Base-by-base conservation (phyloP, 768 basidiomycete genomes). In the Termitomyces sp. region DNA sequence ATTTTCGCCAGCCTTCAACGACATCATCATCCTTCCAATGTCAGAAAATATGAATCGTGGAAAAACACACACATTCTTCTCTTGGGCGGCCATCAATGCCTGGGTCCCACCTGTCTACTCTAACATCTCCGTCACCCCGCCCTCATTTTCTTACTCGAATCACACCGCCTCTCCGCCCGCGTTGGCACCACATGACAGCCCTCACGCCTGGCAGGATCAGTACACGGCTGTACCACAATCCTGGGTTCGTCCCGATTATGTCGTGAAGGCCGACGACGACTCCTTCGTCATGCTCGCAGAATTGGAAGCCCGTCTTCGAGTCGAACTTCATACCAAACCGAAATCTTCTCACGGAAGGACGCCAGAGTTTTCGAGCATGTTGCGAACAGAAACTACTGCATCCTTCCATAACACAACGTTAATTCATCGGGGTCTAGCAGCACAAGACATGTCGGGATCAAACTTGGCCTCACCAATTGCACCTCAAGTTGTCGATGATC, bases 41-140 rank as follows among this genome's bases (percentile, higher is more conserved):
- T 69, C 83, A 10, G 96, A 98, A 76, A 97, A 98, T 73, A 98
- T 98, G 96, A 98, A 98, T 74, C 78, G 83, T 52, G 96, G 96
- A 60, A 98, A 98, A 74, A 91, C 92, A 5, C 82, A 96, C 70
- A 85, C 89, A 2, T 98, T 88, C 77, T 98, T 95, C 78, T 84
- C 86, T 14, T 98, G 96, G 96, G 93, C 96, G 5, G 85, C 92
- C 42, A 83, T 87, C 69, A 87, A 92, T 66, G 94, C 94, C 10
- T 94, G 92, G 84, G 94, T 98, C 0, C 94, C 94, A 46, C 88
- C 91, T 20, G 78, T 89, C 43, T 88, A 88, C 69, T 72, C 74
- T 66, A 76, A 82, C 64, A 75, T 78, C 55, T 76, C 79, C 43
- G 68, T 74, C 40, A 72, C 76, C 3, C 77, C 81, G 4, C 83